Evolutionary conservation across 2,329 filamentous ascomycete genomes (phyloP).

Genomic region (Pseudodiploospora longispora): DNA sequence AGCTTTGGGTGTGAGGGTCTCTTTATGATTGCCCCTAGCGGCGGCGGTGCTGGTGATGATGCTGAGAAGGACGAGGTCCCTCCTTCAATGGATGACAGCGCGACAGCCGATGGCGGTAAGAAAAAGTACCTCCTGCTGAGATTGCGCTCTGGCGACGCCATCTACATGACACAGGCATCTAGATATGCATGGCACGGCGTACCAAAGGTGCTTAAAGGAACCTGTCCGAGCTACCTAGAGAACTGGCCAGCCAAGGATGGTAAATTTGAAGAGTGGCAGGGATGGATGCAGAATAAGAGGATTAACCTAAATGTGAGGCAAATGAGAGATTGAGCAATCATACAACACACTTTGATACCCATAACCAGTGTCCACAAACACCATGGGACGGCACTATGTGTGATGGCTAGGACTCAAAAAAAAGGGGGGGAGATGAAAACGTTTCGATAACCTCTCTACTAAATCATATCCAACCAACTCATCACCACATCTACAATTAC

Average conservation of each 20-base stretch:
- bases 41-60: slow-evolving; percentile 11
- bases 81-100: too few relatives aligned
- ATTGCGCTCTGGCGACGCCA: slow-evolving; percentile 75
- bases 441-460: too few relatives aligned
- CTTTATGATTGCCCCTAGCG: slow-evolving; percentile 70
- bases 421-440: too few relatives aligned
- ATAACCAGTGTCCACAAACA: not conserved
- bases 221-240: slow-evolving; percentile 66
- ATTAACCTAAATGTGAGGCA: slow-evolving; percentile 91
- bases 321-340: slow-evolving; percentile 52
- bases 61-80: slow-evolving; percentile 10
- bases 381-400: too few relatives aligned
- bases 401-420: too few relatives aligned
- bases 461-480: too few relatives aligned
- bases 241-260: slow-evolving; percentile 62
- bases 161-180: slow-evolving; percentile 78
- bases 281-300: slow-evolving; percentile 82
- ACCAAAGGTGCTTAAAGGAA: slow-evolving; percentile 71
- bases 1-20: slow-evolving; percentile 86
- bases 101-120: slow-evolving; percentile 3
- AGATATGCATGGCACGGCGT: slow-evolving; percentile 95
- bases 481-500: too few relatives aligned
- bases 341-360: not conserved
- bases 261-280: slow-evolving; percentile 60
- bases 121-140: slow-evolving; percentile 53